Base-by-base conservation (phyloP, 805 yeast species). In the Starmerella scarabaei region DNA sequence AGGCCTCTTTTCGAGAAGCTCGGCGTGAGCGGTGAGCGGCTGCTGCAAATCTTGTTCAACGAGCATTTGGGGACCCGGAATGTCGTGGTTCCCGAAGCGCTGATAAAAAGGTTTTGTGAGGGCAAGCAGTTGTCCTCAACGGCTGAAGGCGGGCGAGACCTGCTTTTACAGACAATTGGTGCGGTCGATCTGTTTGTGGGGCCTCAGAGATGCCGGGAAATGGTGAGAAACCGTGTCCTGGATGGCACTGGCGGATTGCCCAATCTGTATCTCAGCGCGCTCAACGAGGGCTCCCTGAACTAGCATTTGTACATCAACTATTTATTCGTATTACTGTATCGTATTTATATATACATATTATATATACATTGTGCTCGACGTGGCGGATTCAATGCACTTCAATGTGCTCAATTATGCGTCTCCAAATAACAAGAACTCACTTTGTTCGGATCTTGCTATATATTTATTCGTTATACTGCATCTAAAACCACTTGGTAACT, bases 61-160 rank as follows among this genome's bases (percentile, higher is more conserved):
- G 43, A 40, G 15, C 44, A 40, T 19, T 37, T 52, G 12, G 54
- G 55, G 7, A 50, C 55, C 6, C 53, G 48, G 18, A 49, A 34
- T 15, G 48, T 48, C 4, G 36, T 18, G 20, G 16, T 49, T 8
- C 33, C 45, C n/a, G 18, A 23, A 4, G 19, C 14, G 6, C 41
- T 51, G 7, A 14, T 52, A 3, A 30, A 34, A 15, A 33, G 23
- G 30, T 52, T 33, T 26, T 46, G 44, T 5, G 43, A 32, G 3
- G 36, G 30, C 41, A 45, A 23, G n/a, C 21, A 28, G 5, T 17
- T 32, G 14, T 31, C 33, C 30, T 15, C 35, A 4, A 16, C 6
- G 20, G 17, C n/a, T 2, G 19, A 9, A 1, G 26, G 21, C 5
- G 40, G 36, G 5, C 7, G 33, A 5, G 21, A 4, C 8, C 19